Conservation (phyloP, 164 flowering plant species). For the Umbilicus rupestris region DNA sequence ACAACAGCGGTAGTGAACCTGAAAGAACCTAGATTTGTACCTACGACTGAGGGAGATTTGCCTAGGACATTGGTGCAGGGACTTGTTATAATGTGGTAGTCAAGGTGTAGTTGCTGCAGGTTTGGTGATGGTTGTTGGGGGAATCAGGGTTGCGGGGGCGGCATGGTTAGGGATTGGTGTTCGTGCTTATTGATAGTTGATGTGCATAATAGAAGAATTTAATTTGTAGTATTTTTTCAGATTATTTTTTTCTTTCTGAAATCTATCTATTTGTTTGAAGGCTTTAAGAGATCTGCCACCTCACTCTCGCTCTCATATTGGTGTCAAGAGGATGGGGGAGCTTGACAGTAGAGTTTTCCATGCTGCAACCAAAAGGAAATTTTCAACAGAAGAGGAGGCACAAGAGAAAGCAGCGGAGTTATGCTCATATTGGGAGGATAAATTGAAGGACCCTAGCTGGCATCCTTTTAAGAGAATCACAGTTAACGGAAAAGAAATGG, state of each 20-base stretch:
- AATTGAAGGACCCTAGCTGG: slow-evolving; percentile 41
- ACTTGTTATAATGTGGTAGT: no score
- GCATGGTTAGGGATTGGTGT: no score
- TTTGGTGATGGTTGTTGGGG: no score
- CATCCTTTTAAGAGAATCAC: slow-evolving; percentile 37
- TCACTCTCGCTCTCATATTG: slow-evolving; percentile 20
- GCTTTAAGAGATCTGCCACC: slow-evolving; percentile 8
- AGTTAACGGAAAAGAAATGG: slow-evolving; percentile 20
- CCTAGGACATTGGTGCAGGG: no score
- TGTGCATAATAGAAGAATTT: neutral
- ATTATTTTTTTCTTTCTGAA: neutral
- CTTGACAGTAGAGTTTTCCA: slow-evolving; percentile 33
- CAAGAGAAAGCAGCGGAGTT: slow-evolving; percentile 22
- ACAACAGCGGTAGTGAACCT: no score
- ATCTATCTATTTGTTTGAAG: slow-evolving; percentile 14
- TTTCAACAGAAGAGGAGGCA: slow-evolving; percentile 27
- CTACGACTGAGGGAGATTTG: no score
- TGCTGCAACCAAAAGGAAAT: slow-evolving; percentile 23
- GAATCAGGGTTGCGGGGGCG: no score
- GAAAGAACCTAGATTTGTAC: no score
- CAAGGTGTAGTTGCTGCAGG: no score
- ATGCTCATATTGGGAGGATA: slow-evolving; percentile 34
- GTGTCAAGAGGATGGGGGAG: slow-evolving; percentile 48
- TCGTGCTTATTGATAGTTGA: no score
- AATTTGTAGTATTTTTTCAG: neutral